These are phyloP conservation scores for Cercospora brassicicola DNA, from an alignment of 2,329 filamentous ascomycete genomes.

Conservation along the genomic window DNA sequence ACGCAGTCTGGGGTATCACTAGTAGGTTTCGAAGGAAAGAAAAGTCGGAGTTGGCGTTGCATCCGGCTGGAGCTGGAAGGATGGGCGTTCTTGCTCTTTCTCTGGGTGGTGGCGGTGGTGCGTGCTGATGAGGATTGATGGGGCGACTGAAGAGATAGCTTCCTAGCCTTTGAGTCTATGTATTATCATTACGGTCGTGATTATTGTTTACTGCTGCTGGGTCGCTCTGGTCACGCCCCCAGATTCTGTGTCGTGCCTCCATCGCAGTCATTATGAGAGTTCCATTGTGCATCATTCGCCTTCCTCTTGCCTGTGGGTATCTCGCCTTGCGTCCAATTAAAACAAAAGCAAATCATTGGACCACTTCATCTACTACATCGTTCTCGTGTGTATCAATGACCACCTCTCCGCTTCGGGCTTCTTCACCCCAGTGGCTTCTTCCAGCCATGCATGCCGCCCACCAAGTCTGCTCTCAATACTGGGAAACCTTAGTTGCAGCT, in stretches of 20 bases:
- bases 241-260: not conserved
- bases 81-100: not conserved
- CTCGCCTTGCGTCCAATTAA: not conserved
- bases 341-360: not conserved
- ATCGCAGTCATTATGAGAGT: too few relatives aligned
- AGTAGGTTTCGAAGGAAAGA: not conserved
- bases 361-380: not conserved
- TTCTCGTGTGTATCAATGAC: not conserved
- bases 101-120: not conserved
- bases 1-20: not conserved
- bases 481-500: constrained; percentile 10
- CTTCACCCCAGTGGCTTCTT: constrained; percentile 6
- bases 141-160: not conserved
- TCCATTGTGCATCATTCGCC: not conserved
- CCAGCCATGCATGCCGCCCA: constrained; percentile 9
- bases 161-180: not conserved
- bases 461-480: constrained; percentile 17
- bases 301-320: not conserved
- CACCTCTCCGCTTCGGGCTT: not conserved
- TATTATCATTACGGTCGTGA: not conserved
- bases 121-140: not conserved
- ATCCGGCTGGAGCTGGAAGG: not conserved
- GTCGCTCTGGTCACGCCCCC: not conserved
- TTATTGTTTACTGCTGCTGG: not conserved
- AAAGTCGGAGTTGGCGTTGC: not conserved